phyloP scores from a whole-genome alignment of 371 early-diverging fungal species.

The Umbelopsis sp. region DNA sequence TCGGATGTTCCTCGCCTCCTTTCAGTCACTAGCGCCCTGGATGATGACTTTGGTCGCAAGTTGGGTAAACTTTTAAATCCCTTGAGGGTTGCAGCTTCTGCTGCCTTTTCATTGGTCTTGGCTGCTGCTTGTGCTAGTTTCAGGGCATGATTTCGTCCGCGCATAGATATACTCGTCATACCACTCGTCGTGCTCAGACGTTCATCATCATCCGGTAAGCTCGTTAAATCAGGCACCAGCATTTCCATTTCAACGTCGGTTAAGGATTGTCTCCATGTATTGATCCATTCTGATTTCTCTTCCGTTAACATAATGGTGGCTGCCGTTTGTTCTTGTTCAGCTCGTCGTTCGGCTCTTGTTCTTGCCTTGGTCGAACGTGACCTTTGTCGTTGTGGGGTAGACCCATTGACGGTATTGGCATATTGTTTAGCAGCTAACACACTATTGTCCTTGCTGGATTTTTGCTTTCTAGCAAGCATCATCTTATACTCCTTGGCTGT shows the following conservation, averaged over 20 bases:
- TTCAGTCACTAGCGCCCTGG: background rate
- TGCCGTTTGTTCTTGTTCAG: background rate
- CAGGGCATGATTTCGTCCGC: background rate
- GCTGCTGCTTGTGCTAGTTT: background rate
- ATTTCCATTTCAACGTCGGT: constrained; percentile 17
- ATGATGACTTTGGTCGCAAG: constrained; percentile 3
- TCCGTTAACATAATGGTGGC: background rate
- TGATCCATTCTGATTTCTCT: constrained; percentile 8
- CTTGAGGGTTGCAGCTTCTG: constrained; percentile 1
- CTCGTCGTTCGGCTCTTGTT: constrained; percentile 8
- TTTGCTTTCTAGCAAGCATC: constrained; percentile 5
- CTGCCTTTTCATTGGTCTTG: background rate
- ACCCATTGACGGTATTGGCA: background rate
- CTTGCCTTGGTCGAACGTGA: constrained; percentile 9
- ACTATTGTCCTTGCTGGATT: background rate
- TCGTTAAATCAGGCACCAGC: constrained; percentile 10
- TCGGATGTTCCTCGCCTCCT: constrained; percentile 11
- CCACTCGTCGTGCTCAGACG: background rate
- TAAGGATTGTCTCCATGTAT: constrained; percentile 7
- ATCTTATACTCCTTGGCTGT: constrained; percentile 4
- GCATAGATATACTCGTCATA: constrained; percentile 11
- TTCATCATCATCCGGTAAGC: constrained; percentile 8
- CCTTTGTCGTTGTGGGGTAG: background rate
- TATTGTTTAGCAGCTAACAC: background rate
- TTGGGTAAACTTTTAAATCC: constrained; percentile 15